phyloP scores from a whole-genome alignment of 2,329 filamentous ascomycete species.

The Penicillium sp. region DNA sequence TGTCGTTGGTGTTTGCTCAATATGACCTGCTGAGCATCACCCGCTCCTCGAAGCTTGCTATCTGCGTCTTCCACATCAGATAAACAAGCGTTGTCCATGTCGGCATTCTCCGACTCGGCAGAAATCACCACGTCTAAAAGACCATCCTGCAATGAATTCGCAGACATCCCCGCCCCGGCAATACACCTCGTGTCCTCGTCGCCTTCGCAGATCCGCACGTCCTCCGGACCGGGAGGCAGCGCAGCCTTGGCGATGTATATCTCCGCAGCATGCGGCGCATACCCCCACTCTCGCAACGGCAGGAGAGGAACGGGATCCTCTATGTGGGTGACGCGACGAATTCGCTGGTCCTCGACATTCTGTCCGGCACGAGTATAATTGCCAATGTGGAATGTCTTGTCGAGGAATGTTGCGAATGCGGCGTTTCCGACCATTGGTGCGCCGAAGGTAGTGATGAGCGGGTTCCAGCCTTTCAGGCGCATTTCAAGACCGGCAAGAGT shows the following conservation, averaged over 20 bases:
- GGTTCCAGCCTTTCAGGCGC: slow-evolving; percentile 66
- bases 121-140: slow-evolving; percentile 9
- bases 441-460: slow-evolving; percentile 83
- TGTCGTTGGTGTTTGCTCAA: slow-evolving; percentile 20
- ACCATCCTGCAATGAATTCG: slow-evolving; percentile 2
- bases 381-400: slow-evolving; percentile 44
- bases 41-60: not conserved
- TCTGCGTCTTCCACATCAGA: not conserved
- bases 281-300: slow-evolving; percentile 83
- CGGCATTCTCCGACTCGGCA: not conserved
- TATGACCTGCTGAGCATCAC: slow-evolving; percentile 6
- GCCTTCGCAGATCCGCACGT: slow-evolving; percentile 67
- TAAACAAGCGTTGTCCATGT: not conserved
- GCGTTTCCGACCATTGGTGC: slow-evolving; percentile 64
- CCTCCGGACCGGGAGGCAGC: slow-evolving; percentile 61
- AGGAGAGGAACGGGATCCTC: slow-evolving; percentile 85
- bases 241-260: slow-evolving; percentile 71
- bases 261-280: slow-evolving; percentile 76
- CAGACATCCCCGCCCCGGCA: slow-evolving; percentile 45
- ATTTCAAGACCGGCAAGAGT: slow-evolving; percentile 81
- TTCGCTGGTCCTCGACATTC: slow-evolving; percentile 13
- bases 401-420: slow-evolving; percentile 49
- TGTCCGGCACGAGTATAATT: not conserved
- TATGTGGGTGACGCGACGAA: slow-evolving; percentile 70
- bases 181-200: slow-evolving; percentile 68